Evolutionary conservation across 1,284 basidiomycete species (phyloP).

Genomic region (Agaricales sp.): DNA sequence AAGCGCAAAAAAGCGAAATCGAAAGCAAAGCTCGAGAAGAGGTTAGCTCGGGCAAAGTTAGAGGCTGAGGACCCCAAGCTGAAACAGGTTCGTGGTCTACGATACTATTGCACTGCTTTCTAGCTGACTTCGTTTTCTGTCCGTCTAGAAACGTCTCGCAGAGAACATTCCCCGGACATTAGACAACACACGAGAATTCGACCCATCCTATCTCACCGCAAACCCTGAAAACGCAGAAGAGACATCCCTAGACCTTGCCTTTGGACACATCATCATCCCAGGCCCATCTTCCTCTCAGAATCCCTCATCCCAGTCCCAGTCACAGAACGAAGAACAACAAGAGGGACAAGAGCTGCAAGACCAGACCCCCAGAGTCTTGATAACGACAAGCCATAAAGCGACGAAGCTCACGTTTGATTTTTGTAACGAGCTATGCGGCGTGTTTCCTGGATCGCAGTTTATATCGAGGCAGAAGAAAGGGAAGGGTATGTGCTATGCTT

Average conservation of each 20-base stretch:
- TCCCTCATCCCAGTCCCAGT: neutral
- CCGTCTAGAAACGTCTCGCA: conserved; percentile 60
- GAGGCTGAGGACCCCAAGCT: conserved; percentile 62
- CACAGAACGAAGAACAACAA: neutral
- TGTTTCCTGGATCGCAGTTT: conserved; percentile 95
- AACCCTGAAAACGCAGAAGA: conserved; percentile 37
- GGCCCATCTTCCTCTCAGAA: neutral
- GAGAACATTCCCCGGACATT: conserved; percentile 87
- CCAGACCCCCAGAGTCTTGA: conserved; percentile 73
- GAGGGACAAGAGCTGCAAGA: neutral
- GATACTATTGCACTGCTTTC: neutral
- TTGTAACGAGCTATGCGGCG: conserved; percentile 82
- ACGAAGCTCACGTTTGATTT: conserved; percentile 81
- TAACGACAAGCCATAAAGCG: conserved; percentile 86
- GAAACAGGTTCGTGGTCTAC: conserved; percentile 48
- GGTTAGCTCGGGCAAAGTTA: conserved; percentile 64
- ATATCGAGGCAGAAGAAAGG: conserved; percentile 61
- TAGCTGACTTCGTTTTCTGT: neutral
- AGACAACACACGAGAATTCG: conserved; percentile 88
- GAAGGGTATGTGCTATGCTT: too few species aligned
- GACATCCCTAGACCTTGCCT: conserved; percentile 14
- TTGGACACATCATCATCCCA: neutral
- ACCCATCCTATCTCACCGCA: conserved; percentile 74
- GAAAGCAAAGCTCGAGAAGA: conserved; percentile 73
- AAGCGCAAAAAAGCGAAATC: conserved; percentile 75